A percentile compares a stretch with the other conserved stretches of the same genome.
Conservation (phyloP, 805 yeast genomes). For the Kodamaea kakaduensis region DNA sequence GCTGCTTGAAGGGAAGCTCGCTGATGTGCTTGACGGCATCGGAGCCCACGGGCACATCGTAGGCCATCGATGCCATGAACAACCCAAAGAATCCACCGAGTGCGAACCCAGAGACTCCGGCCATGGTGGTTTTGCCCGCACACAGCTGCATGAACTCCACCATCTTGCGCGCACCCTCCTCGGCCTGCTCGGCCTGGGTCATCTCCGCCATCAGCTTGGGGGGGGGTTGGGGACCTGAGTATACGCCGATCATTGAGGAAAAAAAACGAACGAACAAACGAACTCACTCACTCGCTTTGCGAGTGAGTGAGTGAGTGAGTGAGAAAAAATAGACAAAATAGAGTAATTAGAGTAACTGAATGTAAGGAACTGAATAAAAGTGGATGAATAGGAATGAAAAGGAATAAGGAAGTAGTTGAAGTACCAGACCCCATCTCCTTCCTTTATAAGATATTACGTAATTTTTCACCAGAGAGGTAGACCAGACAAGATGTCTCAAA, state of each 20-base stretch:
- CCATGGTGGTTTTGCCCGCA: constrained; percentile 88
- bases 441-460: too few species aligned
- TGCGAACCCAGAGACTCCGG: constrained; percentile 91
- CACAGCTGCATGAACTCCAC: constrained; percentile 85
- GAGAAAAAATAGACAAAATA: too few species aligned
- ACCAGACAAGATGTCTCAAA: constrained; percentile 1
- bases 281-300: too few species aligned
- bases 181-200: constrained; percentile 92
- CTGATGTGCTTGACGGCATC: constrained; percentile 55
- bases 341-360: too few species aligned
- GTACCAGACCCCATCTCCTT: too few species aligned
- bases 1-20: constrained; percentile 87
- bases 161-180: constrained; percentile 80
- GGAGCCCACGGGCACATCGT: constrained; percentile 73
- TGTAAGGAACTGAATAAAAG: too few species aligned
- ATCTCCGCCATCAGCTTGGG: constrained; percentile 58
- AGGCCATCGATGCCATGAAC: constrained; percentile 87
- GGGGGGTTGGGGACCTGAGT: constrained; percentile 31
- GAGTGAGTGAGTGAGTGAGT: too few species aligned
- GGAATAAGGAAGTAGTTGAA: too few species aligned
- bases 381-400: too few species aligned
- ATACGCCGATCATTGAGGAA: constrained; percentile 37
- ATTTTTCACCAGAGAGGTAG: too few species aligned
- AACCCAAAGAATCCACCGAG: constrained; percentile 95
- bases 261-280: too few species aligned